Conservation (phyloP, 208 protist genomes). For the Naegleria gruberi region DNA sequence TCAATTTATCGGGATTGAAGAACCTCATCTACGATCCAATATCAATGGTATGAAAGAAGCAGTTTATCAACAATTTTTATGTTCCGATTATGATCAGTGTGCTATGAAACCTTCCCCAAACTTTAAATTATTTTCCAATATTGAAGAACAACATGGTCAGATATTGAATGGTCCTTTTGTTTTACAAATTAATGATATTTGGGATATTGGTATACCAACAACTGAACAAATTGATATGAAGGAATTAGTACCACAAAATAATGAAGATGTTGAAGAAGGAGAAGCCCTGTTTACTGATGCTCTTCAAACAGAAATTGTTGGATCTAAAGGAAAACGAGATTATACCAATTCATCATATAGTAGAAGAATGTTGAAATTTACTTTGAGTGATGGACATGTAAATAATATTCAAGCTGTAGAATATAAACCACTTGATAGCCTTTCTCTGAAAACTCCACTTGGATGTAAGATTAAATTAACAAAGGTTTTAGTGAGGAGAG, state of each 20-base stretch:
- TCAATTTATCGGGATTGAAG: not conserved
- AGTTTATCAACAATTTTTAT: not conserved
- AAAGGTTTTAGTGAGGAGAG: not conserved
- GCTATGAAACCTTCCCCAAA: not conserved
- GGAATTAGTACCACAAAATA: not conserved
- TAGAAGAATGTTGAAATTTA: not conserved
- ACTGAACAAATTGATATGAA: not conserved
- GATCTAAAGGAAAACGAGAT: not conserved
- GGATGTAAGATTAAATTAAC: not conserved
- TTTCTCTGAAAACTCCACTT: not conserved
- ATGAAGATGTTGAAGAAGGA: not conserved
- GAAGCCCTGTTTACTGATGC: not conserved
- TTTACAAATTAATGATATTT: slow-evolving; percentile 1
- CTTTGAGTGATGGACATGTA: not conserved
- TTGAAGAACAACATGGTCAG: not conserved
- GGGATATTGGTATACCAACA: not conserved
- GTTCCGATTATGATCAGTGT: not conserved
- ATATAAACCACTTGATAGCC: not conserved
- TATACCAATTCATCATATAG: not conserved
- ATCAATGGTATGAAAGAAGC: not conserved
- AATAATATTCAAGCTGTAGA: not conserved
- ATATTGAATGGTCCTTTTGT: not conserved
- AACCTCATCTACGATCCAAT: not conserved
- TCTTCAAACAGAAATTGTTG: not conserved
- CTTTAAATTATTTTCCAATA: not conserved